Percentiles rank a stretch among this genome's conserved stretches.
phyloP scores from a whole-genome alignment of 163 green algal species.

The Smithsoniella earleae region DNA sequence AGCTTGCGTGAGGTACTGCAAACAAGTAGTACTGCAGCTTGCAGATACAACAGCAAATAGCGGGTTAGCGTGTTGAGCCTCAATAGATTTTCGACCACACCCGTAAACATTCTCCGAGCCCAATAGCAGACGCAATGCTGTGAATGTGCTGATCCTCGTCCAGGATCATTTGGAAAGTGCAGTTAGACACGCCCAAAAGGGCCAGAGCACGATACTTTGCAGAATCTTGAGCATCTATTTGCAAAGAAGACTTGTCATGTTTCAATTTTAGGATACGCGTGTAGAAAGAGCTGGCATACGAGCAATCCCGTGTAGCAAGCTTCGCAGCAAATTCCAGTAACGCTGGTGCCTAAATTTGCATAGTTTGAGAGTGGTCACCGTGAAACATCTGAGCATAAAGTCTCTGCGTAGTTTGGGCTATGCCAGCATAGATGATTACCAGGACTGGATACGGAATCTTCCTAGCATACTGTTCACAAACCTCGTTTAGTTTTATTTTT shows the following conservation, averaged over 20 bases:
- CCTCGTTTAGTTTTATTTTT: background rate
- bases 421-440: background rate
- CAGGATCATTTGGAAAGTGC: background rate
- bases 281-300: no score
- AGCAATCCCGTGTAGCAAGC: no score
- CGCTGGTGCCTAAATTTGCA: no score
- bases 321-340: no score
- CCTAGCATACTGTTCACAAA: background rate
- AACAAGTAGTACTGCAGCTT: background rate
- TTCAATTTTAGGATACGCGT: no score
- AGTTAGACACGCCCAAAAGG: no score
- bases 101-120: background rate
- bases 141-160: background rate
- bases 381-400: no score
- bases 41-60: background rate
- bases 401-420: background rate
- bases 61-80: background rate
- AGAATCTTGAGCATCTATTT: no score
- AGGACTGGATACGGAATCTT: background rate
- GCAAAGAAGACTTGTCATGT: no score
- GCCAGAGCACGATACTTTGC: no score
- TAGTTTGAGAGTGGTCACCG: no score
- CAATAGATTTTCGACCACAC: background rate
- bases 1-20: slow-evolving; percentile 7
- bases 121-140: background rate